Evolutionary conservation across 176 grass and related monocot genomes (phyloP), one percentile per base, ranked within the genome.

Genomic region (Calamus simplicifolius): DNA sequence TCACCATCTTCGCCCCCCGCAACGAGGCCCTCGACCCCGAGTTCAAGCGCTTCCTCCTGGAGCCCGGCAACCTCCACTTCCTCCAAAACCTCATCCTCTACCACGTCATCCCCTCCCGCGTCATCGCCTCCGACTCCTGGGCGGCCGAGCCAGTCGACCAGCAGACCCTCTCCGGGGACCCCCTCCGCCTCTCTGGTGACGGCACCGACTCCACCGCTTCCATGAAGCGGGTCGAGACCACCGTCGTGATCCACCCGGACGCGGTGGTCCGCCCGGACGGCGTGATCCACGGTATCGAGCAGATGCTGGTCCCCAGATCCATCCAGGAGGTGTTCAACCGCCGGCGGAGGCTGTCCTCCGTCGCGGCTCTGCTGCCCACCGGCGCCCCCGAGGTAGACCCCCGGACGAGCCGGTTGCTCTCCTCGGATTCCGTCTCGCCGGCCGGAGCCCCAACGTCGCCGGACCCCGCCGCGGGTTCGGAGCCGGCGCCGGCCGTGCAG

Each of bases 281-380:
- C 31, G 84, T 94, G 0, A 94, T 88, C 43, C 84, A 94, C 21
- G 81, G 89, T 19, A 67, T 94, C 49, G 85, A 88, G 67, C 71
- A 61, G 0, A 67, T 95, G 12, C 73, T 95, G 0, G 71, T 95
- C 14, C 85, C 82, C 3, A 52, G 69, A 13, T 86, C 85, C 15
- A 81, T 95, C 3, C 89, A 89, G 73, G 89, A 89, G 58, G 85
- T 75, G 64, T 95, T 95, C 78, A 95, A 95, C 78, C 73, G 76
- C 12, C 76, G 85, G 16, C 72, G 82, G 5, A 89, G 73, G 71
- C 85, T 95, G 8, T 85, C 85, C 4, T 58, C 72, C 3, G 85
- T 89, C 70, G 77, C 82, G 1, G 85, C 82, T 0, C 65, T 80
- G 53, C 67, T 77, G 30, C 89, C 85, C 2, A 76, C 71, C 6